Evolutionary conservation across 2,329 filamentous ascomycete species (phyloP).

Genomic region (Thielaviopsis populi): DNA sequence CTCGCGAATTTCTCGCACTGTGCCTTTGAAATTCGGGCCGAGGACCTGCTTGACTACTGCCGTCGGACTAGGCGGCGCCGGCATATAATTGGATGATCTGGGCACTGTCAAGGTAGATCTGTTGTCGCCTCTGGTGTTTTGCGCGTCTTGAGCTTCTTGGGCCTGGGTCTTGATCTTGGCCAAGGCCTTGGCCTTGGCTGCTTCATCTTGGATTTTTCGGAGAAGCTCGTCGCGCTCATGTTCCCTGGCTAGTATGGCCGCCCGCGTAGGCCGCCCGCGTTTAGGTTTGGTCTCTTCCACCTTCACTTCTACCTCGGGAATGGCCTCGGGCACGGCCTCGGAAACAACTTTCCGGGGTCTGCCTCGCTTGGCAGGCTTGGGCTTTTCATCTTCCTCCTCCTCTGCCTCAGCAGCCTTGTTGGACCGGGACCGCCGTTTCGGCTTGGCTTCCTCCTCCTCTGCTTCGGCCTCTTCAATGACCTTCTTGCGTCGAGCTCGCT

Average conservation of each 20-base stretch:
- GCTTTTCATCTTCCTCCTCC: neutral
- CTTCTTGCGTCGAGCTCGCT: neutral
- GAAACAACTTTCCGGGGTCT: neutral
- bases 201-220: neutral
- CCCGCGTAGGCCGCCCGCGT: neutral
- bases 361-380: constrained; percentile 6
- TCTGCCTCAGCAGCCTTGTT: neutral
- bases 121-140: neutral
- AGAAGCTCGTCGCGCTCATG: neutral
- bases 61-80: neutral
- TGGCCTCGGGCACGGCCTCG: neutral
- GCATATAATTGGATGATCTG: neutral
- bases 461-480: neutral
- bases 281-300: neutral
- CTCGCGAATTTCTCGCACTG: constrained; percentile 4
- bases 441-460: neutral
- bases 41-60: constrained; percentile 1
- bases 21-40: neutral
- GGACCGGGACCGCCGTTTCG: neutral
- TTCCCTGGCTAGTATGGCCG: neutral
- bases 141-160: neutral
- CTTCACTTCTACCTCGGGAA: too few relatives aligned
- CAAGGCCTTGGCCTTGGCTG: neutral
- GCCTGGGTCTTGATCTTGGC: neutral
- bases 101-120: neutral